phyloP scores from a whole-genome alignment of 2,329 filamentous ascomycete species.

The Penicillium expansum region DNA sequence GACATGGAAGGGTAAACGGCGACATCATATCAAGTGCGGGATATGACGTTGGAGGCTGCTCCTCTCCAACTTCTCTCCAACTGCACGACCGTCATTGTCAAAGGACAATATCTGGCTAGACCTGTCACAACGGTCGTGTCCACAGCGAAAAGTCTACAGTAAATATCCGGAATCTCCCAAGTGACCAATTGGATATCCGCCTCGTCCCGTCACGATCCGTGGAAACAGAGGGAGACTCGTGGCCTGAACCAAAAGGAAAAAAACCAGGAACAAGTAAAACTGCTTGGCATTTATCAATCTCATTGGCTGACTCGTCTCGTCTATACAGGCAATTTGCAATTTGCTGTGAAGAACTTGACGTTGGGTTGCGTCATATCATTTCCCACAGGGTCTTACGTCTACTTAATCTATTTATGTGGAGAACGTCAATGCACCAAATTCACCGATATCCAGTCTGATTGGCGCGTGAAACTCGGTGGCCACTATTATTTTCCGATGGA shows the following conservation, averaged over 20 bases:
- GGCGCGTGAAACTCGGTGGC: not conserved
- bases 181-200: not conserved
- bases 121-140: conserved; percentile 8
- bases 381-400: conserved; percentile 18
- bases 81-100: conserved; percentile 16
- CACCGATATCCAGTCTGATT: conserved; percentile 7
- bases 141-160: not conserved
- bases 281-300: not conserved
- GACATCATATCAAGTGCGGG: not conserved
- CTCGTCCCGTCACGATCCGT: conserved; percentile 7
- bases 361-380: conserved; percentile 22
- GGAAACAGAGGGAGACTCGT: conserved; percentile 15
- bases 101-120: not conserved
- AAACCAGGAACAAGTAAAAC: not conserved
- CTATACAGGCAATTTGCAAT: not conserved
- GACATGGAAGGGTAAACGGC: not conserved
- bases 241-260: conserved; percentile 4
- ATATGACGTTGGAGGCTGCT: conserved; percentile 27
- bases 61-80: conserved; percentile 1
- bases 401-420: conserved; percentile 27
- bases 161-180: not conserved
- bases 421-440: conserved; percentile 8
- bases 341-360: conserved; percentile 7
- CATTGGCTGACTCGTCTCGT: not conserved
- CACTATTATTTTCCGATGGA: not conserved